A percentile compares a stretch with the other conserved stretches of the same genome.
Evolutionary conservation across 768 basidiomycete genomes (phyloP).

Genomic region (Suillus subluteus): DNA sequence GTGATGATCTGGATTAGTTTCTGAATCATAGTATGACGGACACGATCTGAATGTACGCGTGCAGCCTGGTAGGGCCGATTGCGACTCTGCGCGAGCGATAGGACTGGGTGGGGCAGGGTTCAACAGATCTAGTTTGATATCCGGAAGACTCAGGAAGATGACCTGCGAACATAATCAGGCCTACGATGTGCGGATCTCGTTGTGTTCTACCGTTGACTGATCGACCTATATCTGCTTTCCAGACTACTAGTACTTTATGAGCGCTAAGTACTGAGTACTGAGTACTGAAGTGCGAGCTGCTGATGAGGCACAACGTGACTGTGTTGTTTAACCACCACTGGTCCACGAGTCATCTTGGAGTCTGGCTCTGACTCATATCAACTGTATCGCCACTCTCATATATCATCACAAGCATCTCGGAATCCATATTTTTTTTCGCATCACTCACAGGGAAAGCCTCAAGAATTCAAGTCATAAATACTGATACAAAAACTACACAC

Average conservation of each 20-base stretch:
- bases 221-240: neutral
- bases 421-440: neutral
- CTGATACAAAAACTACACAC: constrained; percentile 14
- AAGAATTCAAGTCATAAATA: neutral
- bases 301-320: neutral
- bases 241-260: neutral
- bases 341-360: neutral
- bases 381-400: neutral
- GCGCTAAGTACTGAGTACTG: neutral
- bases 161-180: neutral
- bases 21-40: neutral
- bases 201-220: neutral
- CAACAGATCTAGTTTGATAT: neutral
- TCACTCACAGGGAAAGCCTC: neutral
- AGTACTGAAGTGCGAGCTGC: neutral
- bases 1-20: neutral
- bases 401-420: neutral
- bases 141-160: neutral
- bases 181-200: neutral
- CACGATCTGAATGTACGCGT: neutral
- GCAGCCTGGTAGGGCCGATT: neutral
- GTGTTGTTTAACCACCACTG: neutral
- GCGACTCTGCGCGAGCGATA: neutral
- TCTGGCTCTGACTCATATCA: neutral
- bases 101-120: neutral